These are phyloP conservation scores for Platanthera guangdongensis DNA, from an alignment of 106 monocot species.

Conservation along the genomic window DNA sequence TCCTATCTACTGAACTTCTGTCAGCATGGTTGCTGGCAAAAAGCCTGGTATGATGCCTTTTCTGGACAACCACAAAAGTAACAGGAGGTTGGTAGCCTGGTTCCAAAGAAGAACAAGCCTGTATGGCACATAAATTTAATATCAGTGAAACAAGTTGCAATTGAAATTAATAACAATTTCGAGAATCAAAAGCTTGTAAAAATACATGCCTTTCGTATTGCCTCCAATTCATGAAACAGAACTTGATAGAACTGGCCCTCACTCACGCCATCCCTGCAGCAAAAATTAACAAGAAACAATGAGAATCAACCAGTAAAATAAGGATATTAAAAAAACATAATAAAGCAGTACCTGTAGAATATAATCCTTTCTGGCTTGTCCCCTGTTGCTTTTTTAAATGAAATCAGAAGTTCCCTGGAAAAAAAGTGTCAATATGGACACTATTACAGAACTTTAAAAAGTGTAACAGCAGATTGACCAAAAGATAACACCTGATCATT, in stretches of 20 bases:
- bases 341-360: constrained; percentile 42
- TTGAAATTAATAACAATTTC: background rate
- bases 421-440: background rate
- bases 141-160: background rate
- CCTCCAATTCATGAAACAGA: constrained; percentile 40
- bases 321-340: background rate
- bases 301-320: background rate
- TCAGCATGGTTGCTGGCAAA: constrained; percentile 55
- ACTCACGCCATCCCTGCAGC: constrained; percentile 53
- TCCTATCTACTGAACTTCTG: constrained; percentile 36
- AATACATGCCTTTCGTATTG: constrained; percentile 31
- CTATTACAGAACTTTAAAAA: background rate
- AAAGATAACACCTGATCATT: constrained; percentile 33
- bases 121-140: background rate
- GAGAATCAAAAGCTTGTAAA: background rate
- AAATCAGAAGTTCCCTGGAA: constrained; percentile 64
- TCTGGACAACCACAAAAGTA: constrained; percentile 78
- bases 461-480: background rate
- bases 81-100: constrained; percentile 61
- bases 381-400: constrained; percentile 52
- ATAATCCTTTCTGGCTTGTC: constrained; percentile 49
- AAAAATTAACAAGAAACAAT: background rate
- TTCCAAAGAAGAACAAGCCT: constrained; percentile 72
- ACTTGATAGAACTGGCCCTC: constrained; percentile 73
- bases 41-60: constrained; percentile 61